Evolutionary conservation across 1,284 basidiomycete genomes (phyloP), one percentile per base, ranked within the genome.

Genomic region (Butyriboletus appendiculatus): DNA sequence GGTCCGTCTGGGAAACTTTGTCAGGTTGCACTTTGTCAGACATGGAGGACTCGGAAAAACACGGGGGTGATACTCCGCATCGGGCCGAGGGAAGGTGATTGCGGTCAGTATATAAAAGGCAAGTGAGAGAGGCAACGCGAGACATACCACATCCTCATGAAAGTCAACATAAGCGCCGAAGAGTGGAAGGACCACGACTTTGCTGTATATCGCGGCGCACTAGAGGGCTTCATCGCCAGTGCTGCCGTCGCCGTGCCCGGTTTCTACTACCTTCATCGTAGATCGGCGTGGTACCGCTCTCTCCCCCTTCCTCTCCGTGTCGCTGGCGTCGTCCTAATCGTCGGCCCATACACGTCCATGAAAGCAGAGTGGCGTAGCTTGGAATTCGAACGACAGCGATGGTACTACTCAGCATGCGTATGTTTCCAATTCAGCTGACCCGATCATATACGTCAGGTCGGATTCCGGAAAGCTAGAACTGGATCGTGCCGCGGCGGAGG

Each of bases 301-400:
- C 78, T 97, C 0, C 92, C 92, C 0, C 70, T 84, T 0, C 85
- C 90, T 0, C 77, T 95, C 58, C 95, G 95, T 68, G 77, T 85
- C 0, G 80, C 94, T n/a, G 87, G 88, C 20, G 76, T 84, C 22
- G 79, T 94, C 51, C 76, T 89, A 45, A 61, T 91, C 58, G 78
- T 85, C 52, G 83, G 90, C 1, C 92, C 92, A 0, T 68, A 80
- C 33, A 79, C 90, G 41, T 82, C 87, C 24, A 90, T 96, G 52
- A 80, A 84, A 52, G 94, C 90, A 11, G 94, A 97, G 69, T 84
- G 88, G 24, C 86, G 90, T 2, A 86, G 90, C 39, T 76, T 91
- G 49, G 80, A 84, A 45, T 94, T 84, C 63, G 90, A 94, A 56
- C 75, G 79, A 61, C 74, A 76, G n/a, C 54, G 14, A 39, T 64